Base-by-base conservation (phyloP, 2,329 filamentous ascomycete genomes). In the Fusarium odoratissimum region DNA sequence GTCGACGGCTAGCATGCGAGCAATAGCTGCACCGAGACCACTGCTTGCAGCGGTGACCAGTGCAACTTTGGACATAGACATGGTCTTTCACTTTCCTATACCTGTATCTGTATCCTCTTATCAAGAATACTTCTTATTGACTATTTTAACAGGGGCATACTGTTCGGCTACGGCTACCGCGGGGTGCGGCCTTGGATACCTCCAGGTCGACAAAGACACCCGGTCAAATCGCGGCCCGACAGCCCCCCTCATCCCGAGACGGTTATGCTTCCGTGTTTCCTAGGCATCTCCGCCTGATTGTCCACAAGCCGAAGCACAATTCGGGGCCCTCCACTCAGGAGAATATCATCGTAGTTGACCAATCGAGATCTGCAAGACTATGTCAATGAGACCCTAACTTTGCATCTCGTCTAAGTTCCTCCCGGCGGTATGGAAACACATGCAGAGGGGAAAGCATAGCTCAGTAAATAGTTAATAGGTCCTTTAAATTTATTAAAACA, bases 21-120 rank as follows among this genome's bases (percentile, higher is more conserved):
- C 88, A 6, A 93, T 86, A 7, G 91, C 85, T 46, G 92, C 93
- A 40, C 93, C 93, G 37, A 95, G 87, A 6, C 93, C 93, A 73
- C 93, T 85, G 46, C 82, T 86, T 33, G 84, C 84, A n/a, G 85
- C 86, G 1, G 86, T 88, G 31, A 88, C 90, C 63, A 86, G 79
- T 21, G 78, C 81, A 7, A 84, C 82, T 30, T 41, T 51, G 56
- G 44, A 9, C 10, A n/a, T 1, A 6, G 14, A 31, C 46, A 49
- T 48, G 10, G 14, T 31, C 7, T 12, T 8, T 46, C 4, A 3
- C 6, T 46, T 14, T 21, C 4, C 31, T 48, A 16, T 10, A 13
- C 11, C 11, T 38, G 37, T 13, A 21, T 9, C 10, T 38, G 37
- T 38, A 38, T 19, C 37, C 11, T 11, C 19, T 13, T 12, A 17